Evolutionary conservation across 2,329 filamentous ascomycete species (phyloP), one percentile per base, ranked within the genome.

Genomic region (Fusarium pseudograminearum): DNA sequence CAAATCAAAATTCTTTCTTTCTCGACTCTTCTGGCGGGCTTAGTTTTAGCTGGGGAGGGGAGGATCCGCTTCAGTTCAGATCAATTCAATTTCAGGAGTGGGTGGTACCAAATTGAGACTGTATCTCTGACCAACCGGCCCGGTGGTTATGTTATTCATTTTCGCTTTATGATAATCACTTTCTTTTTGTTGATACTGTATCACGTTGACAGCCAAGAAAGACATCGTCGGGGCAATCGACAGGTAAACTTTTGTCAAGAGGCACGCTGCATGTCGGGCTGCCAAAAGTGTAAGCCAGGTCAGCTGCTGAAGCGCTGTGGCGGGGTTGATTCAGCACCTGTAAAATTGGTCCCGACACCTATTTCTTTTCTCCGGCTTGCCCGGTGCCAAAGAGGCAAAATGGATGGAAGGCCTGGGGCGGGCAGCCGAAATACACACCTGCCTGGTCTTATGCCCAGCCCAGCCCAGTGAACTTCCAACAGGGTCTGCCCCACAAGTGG

Each of bases 11-110:
- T 31, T 63, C 58, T 65, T 67, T 64, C 62, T 75, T 41, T 75
- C 71, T 73, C 53, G 70, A 75, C 70, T 72, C 68, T 74, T 75
- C 73, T 74, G 73, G 63, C 63, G 67, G 73, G 61, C 57, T 71
- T 60, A 66, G 64, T 51, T 69, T 71, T 60, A 67, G 64, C 54
- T 69, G 44, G 48, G 56, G 40, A 20, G 52, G 61, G 41, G 26
- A 41, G 55, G 60, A 44, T 71, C 68, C 68, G 68, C 68, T 52
- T 41, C 34, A 41, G 34, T 52, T 52, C 34, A 52, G 33, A 24
- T 34, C 31, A 34, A 24, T 50, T 50, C 46, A 33, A 20, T 40
- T 51, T 33, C 44, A 57, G 56, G 57, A 46, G 68, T 68, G 63
- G 68, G 68, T 69, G 68, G 68, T 65, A 63, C 68, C 24, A 52